Base-by-base conservation (phyloP, 345 rosid species). In the Triadica sebifera region DNA sequence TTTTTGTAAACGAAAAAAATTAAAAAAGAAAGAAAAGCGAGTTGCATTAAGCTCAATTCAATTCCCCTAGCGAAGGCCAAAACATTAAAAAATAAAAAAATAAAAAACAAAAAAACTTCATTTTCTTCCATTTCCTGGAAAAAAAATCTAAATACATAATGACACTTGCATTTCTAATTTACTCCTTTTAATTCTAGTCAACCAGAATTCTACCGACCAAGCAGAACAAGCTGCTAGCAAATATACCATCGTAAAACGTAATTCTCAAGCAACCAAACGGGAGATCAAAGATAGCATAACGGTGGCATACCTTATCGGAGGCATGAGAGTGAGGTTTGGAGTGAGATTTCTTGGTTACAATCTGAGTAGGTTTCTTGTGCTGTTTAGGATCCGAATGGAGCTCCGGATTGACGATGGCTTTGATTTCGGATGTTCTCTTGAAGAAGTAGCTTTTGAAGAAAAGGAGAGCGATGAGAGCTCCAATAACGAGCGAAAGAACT, bases 361-460 rank as follows among this genome's bases (percentile, higher is more conserved):
- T 65, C 61, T 82, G 88, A 53, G 81, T 58, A 68, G 87, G 83
- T 72, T 84, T 90, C 1, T 88, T 56, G 19, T 86, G 84, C 74
- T 87, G 89, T 77, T 81, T 86, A 77, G 81, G 86, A 76, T 86
- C 84, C 29, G 86, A 70, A 20, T 78, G 91, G 79, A 85, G 86
- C 79, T 86, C 97, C 72, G 94, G 78, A 45, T 84, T 77, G 55
- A 90, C 80, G 69, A 91, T 77, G 78, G 98, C 85, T 73, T 87
- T 85, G 65, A 93, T 82, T 77, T 95, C 99, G 56, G 96, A 91
- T 88, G 88, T 82, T 68, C 96, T 85, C 79, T 91, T 84, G 79
- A 75, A 81, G 72, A 90, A 88, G 86, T 93, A 93, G 85, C 64
- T 87, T 61, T 83, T 86, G 88, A 95, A 85, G 97, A 95, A 95